Evolutionary conservation across 768 basidiomycete genomes (phyloP).

Genomic region (Pleurotus eryngii): DNA sequence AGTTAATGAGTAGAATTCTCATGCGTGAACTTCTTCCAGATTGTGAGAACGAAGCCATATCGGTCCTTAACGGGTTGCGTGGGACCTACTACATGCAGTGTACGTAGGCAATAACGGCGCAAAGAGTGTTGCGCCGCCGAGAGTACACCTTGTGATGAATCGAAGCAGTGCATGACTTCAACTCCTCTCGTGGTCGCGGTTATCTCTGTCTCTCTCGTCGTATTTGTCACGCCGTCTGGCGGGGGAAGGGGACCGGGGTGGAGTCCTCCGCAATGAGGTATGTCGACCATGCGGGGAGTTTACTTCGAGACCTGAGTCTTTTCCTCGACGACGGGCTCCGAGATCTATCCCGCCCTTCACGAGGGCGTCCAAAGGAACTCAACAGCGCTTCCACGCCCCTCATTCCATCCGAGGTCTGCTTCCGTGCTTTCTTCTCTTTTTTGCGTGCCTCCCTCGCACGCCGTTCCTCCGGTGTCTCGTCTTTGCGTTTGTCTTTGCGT

Average conservation of each 20-base stretch:
- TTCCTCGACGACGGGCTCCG: slow-evolving; percentile 20
- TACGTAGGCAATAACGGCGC: not conserved
- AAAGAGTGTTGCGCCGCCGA: not conserved
- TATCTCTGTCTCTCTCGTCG: not conserved
- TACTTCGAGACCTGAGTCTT: slow-evolving; percentile 15
- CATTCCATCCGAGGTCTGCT: slow-evolving; percentile 58
- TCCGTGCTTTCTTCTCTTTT: slow-evolving; percentile 61
- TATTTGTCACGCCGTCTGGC: slow-evolving; percentile 1
- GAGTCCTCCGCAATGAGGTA: not conserved
- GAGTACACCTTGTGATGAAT: not conserved
- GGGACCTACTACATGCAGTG: not conserved
- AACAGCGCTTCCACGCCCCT: slow-evolving; percentile 68
- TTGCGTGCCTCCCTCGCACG: slow-evolving; percentile 72
- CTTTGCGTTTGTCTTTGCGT: slow-evolving; percentile 64
- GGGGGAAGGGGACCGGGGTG: not conserved
- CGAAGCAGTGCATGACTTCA: not conserved
- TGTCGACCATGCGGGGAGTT: slow-evolving; percentile 5
- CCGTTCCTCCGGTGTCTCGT: slow-evolving; percentile 79
- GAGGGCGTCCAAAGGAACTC: slow-evolving; percentile 41
- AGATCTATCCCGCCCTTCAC: slow-evolving; percentile 14
- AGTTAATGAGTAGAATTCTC: not conserved
- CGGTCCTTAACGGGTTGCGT: not conserved
- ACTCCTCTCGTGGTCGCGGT: not conserved
- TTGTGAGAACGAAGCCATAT: not conserved
- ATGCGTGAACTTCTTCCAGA: not conserved